A percentile compares a stretch with the other conserved stretches of the same genome.
Conservation (phyloP, 148 eudicot species). For the Drosera capensis region DNA sequence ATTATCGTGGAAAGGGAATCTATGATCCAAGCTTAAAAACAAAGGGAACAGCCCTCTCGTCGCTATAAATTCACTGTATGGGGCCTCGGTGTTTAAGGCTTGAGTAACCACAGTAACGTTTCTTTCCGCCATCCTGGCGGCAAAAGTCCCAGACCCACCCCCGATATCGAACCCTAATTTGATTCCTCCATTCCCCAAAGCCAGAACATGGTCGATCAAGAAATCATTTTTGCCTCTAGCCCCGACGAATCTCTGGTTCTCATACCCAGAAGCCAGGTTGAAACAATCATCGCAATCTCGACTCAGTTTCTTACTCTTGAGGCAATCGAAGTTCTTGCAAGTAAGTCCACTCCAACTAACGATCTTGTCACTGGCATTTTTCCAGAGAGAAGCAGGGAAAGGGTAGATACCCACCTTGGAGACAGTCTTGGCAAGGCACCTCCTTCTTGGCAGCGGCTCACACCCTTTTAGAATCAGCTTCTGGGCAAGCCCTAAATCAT, state of each 20-base stretch:
- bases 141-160: slow-evolving; percentile 85
- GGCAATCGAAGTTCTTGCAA: slow-evolving; percentile 73
- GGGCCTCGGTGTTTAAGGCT: slow-evolving; percentile 54
- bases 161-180: slow-evolving; percentile 69
- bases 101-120: slow-evolving; percentile 64
- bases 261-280: slow-evolving; percentile 46
- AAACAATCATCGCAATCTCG: slow-evolving; percentile 66
- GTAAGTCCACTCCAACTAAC: slow-evolving; percentile 73
- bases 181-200: slow-evolving; percentile 49
- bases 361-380: slow-evolving; percentile 53
- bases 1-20: slow-evolving; percentile 72
- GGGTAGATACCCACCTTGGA: slow-evolving; percentile 40
- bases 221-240: slow-evolving; percentile 63
- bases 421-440: slow-evolving; percentile 64
- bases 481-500: slow-evolving; percentile 65
- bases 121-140: slow-evolving; percentile 84
- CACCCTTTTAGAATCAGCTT: slow-evolving; percentile 56
- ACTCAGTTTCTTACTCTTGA: slow-evolving; percentile 47
- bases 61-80: slow-evolving; percentile 72
- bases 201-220: slow-evolving; percentile 62
- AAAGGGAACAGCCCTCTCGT: slow-evolving; percentile 86
- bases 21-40: slow-evolving; percentile 68
- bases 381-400: slow-evolving; percentile 73
- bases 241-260: slow-evolving; percentile 47
- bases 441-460: slow-evolving; percentile 80